These are phyloP conservation scores for Perkinsela sp. DNA, from an alignment of 208 protist species.

Conservation along the genomic window DNA sequence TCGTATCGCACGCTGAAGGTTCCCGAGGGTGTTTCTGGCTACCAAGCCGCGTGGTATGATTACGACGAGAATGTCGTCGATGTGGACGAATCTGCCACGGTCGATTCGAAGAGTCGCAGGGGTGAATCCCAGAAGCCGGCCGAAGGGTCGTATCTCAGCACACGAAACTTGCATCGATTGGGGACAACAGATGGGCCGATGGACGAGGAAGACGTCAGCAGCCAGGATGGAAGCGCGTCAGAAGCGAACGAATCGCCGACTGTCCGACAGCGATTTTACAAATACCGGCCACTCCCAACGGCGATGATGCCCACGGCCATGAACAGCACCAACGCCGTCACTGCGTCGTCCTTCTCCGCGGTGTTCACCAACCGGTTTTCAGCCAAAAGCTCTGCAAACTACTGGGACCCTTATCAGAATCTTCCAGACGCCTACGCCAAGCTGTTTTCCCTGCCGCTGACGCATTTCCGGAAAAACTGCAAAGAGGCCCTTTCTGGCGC, in stretches of 20 bases:
- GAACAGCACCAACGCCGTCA: conserved; percentile 41
- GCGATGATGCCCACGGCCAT: background rate
- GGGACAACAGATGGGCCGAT: conserved; percentile 7
- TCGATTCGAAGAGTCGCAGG: conserved; percentile 6
- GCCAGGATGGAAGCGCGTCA: too few species aligned
- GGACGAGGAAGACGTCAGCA: conserved; percentile 7
- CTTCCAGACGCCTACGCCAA: conserved; percentile 34
- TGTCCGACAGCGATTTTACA: conserved; percentile 4
- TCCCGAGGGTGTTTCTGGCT: conserved; percentile 11
- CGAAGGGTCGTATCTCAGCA: conserved; percentile 1
- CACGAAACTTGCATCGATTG: background rate
- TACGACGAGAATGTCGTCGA: conserved; percentile 9
- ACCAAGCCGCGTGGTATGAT: conserved; percentile 14
- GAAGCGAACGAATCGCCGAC: conserved; percentile 3
- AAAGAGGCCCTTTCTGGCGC: conserved; percentile 13
- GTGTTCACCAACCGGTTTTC: conserved; percentile 11
- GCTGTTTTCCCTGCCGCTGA: conserved; percentile 27
- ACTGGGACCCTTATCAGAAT: conserved; percentile 44
- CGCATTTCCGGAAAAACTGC: conserved; percentile 12
- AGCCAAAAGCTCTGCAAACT: conserved; percentile 31
- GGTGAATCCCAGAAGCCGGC: conserved; percentile 3
- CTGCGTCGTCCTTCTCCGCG: conserved; percentile 26
- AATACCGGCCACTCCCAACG: background rate
- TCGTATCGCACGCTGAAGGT: conserved; percentile 3
- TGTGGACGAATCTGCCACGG: conserved; percentile 4